Evolutionary conservation across 345 rosid genomes (phyloP), one percentile per base, ranked within the genome.

Genomic region (Lumnitzera racemosa): DNA sequence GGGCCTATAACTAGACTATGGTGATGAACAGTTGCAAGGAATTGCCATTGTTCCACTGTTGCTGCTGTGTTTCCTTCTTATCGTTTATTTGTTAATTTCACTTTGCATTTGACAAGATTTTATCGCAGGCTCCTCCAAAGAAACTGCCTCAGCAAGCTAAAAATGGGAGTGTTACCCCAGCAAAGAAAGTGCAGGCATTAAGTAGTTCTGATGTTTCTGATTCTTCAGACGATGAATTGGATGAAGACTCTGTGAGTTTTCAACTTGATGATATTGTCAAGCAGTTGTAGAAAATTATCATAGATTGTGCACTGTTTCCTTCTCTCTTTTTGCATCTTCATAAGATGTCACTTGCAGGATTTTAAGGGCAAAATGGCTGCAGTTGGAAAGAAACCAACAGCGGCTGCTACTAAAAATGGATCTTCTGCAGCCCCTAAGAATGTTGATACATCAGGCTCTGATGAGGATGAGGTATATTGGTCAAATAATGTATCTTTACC

Each of bases 181-280:
- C 72, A 46, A 62, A 63, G 47, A 75, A 79, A 66, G 79, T 67
- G 24, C 72, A 72, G 70, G 60, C 51, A 13, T 67, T 64, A 64
- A 81, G 75, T 70, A 70, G 78, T 29, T 80, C 74, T 52, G 91
- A 83, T 27, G 69, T 51, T 20, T 72, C 80, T 11, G 69, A 65
- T 29, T 66, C 69, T 52, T 74, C 79, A n/a, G 76, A 74, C 57
- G 78, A 57, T 14, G 86, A 79, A 4, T 79, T 89, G 5, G 77
- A 76, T 16, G 63, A 70, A 1, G 76, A 73, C 51, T 74, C 75
- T 49, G 84, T 78, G 53, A 51, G 60, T 53, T 41, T 24, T 16
- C 13, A 49, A 49, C 16, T 49, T 49, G 52, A 49, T 4, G 1
- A 16, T 49, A 41, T 41, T n/a, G 16, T 47, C 24, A 17, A 29